A percentile compares a stretch with the other conserved stretches of the same genome.
These are phyloP conservation scores for Capronia americana DNA, from an alignment of 2,329 filamentous ascomycete genomes.

Conservation along the genomic window DNA sequence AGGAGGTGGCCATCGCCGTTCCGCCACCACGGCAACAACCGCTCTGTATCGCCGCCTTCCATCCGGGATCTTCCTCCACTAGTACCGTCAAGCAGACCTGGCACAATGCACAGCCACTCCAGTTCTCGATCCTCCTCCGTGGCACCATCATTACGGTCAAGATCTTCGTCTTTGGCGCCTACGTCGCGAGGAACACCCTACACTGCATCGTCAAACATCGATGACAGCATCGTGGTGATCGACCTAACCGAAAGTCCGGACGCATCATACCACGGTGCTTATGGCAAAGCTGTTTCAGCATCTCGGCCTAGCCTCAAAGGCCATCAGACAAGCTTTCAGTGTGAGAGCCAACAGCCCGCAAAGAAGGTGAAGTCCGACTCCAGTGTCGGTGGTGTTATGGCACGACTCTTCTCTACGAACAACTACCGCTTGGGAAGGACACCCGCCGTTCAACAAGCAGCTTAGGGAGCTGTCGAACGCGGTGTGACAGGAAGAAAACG, in stretches of 20 bases:
- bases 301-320: conserved; percentile 44
- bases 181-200: conserved; percentile 53
- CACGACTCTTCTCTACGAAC: conserved; percentile 51
- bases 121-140: conserved; percentile 54
- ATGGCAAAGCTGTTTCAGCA: conserved; percentile 22
- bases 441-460: conserved; percentile 33
- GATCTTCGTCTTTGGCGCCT: conserved; percentile 47
- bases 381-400: conserved; percentile 49
- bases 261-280: conserved; percentile 35
- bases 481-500: conserved; percentile 7
- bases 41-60: conserved; percentile 53
- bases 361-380: conserved; percentile 51
- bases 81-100: conserved; percentile 50
- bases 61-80: conserved; percentile 52
- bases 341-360: conserved; percentile 46
- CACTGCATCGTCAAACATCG: conserved; percentile 48
- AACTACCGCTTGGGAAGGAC: conserved; percentile 44
- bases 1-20: conserved; percentile 49
- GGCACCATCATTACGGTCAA: conserved; percentile 51
- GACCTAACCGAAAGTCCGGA: conserved; percentile 41
- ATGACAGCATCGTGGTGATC: conserved; percentile 39
- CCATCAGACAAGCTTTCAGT: conserved; percentile 40
- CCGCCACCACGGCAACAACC: conserved; percentile 42
- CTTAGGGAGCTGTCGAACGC: conserved; percentile 20
- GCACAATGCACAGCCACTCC: conserved; percentile 49